Evolutionary conservation across 352 stramenopile genomes (phyloP).

Genomic region (Elongisporangium anandrum): DNA sequence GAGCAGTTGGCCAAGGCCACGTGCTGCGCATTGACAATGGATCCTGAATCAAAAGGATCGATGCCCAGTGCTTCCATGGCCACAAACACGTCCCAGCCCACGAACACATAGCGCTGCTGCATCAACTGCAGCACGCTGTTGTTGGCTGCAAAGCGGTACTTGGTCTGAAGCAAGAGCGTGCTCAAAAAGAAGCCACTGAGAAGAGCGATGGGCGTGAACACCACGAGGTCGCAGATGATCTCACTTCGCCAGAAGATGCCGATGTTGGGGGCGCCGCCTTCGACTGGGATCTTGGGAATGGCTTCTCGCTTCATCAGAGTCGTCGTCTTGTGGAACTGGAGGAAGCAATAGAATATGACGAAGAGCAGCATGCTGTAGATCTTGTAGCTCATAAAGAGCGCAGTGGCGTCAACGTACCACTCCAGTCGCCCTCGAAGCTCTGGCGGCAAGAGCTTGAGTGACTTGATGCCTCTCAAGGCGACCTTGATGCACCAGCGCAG

Average conservation of each 20-base stretch:
- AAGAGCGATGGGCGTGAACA: constrained; percentile 18
- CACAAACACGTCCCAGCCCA: constrained; percentile 39
- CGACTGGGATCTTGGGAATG: constrained; percentile 18
- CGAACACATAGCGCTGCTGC: constrained; percentile 30
- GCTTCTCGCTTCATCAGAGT: constrained; percentile 24
- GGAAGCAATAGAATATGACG: constrained; percentile 19
- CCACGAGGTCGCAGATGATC: constrained; percentile 38
- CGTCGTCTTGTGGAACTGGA: constrained; percentile 15
- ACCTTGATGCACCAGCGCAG: constrained; percentile 11
- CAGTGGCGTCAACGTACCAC: constrained; percentile 23
- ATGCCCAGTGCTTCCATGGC: constrained; percentile 28
- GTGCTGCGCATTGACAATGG: constrained; percentile 18
- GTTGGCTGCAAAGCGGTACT: constrained; percentile 17
- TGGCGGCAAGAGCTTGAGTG: constrained; percentile 41
- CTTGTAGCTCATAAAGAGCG: constrained; percentile 41
- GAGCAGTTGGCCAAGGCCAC: constrained; percentile 17
- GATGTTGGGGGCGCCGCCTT: constrained; percentile 24
- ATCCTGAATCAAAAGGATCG: constrained; percentile 19
- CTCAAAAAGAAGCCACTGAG: constrained; percentile 7
- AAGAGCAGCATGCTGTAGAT: constrained; percentile 35
- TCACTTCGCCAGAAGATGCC: constrained; percentile 37
- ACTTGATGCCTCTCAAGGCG: constrained; percentile 69
- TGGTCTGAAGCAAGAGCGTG: constrained; percentile 17
- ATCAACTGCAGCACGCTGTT: constrained; percentile 28
- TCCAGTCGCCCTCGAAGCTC: constrained; percentile 12